Base-by-base conservation (phyloP, 805 yeast species). In the Suhomyces kilbournensis region DNA sequence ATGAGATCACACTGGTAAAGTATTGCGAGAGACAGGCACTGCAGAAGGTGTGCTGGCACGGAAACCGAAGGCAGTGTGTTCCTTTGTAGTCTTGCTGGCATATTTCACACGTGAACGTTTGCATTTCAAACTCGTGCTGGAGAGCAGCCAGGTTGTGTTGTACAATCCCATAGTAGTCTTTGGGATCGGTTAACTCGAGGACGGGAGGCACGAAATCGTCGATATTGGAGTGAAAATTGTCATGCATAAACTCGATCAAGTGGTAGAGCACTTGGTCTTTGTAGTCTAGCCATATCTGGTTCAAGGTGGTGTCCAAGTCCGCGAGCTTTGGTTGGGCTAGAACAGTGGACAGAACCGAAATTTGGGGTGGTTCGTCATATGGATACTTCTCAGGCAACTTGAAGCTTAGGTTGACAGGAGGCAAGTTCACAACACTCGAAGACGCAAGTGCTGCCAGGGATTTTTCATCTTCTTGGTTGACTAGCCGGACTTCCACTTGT, bases 31-130 rank as follows among this genome's bases (percentile, higher is more conserved):
- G 69, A 60, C 90, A 85, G 9, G 67, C 71, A 51, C 72, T 71
- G 64, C 91, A 85, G 58, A 85, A 85, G 0, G 87, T 82, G 61
- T 85, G 90, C 1, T 88, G 87, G 67, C 91, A 85, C 1, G 72
- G 66, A 50, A 77, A 68, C 46, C 54, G 45, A 12, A 65, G 57
- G 57, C 81, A 77, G 3, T 60, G 52, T 0, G 39, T 49, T 1
- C 88, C 88, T 52, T 78, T 79, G 47, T 66, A 67, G 30, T 70
- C 74, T 20, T 69, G 75, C 55, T 81, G 79, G 60, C 89, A 84
- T 0, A 84, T 82, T n/a, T 77, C 79, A 62, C 88, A 84, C 3
- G 67, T 58, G 54, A 76, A 80, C 6, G 83, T 75, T 9, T 60
- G 57, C 10, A 53, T 50, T 5, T 70, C 54, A 55, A 78, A 78